phyloP scores from a whole-genome alignment of 352 stramenopile genomes.

The Paralagenidium karlingii region DNA sequence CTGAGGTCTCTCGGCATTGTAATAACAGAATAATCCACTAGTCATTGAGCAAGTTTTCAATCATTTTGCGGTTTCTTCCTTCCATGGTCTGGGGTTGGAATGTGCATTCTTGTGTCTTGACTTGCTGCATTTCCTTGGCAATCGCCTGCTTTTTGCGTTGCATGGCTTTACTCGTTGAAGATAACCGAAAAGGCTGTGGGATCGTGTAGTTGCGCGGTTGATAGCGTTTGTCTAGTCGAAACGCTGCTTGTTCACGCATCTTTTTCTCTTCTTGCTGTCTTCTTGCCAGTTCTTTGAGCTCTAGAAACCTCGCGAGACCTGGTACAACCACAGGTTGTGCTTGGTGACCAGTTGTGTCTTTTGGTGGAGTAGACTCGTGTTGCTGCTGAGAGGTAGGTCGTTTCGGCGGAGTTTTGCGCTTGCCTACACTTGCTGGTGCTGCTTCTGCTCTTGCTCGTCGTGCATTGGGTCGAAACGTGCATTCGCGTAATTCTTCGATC shows the following conservation, averaged over 20 bases:
- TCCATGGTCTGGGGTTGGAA: conserved; percentile 45
- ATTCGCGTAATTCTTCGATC: conserved; percentile 59
- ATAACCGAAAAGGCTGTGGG: conserved; percentile 63
- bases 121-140: conserved; percentile 30
- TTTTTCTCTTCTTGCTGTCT: conserved; percentile 48
- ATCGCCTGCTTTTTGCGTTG: conserved; percentile 27
- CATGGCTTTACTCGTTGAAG: conserved; percentile 34
- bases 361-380: too few species aligned
- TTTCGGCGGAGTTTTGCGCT: conserved; percentile 5
- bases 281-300: conserved; percentile 57
- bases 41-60: conserved; percentile 35
- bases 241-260: conserved; percentile 47
- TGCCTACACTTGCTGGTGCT: neutral
- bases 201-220: conserved; percentile 64
- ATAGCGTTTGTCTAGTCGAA: conserved; percentile 35
- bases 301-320: conserved; percentile 62
- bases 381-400: too few species aligned
- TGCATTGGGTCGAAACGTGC: conserved; percentile 51
- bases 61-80: conserved; percentile 27
- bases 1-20: too few species aligned
- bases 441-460: too few species aligned
- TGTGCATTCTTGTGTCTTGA: conserved; percentile 44
- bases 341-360: too few species aligned
- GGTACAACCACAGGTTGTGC: conserved; percentile 58
- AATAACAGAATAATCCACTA: too few species aligned